Conservation (phyloP, 805 yeast genomes). For the Zygoascus flipseniorum region DNA sequence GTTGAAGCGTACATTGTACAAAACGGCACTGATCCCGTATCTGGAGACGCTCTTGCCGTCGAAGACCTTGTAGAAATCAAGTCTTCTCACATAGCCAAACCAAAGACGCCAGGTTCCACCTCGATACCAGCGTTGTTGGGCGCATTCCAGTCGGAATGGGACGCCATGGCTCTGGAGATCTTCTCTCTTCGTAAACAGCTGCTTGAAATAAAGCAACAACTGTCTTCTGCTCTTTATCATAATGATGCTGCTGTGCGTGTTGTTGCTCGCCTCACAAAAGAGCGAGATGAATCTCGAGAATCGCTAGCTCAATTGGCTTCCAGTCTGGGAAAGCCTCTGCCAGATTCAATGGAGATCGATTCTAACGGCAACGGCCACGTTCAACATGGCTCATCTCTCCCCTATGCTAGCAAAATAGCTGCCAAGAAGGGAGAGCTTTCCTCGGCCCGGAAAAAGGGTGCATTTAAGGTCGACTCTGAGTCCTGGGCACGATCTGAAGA, state of each 20-base stretch:
- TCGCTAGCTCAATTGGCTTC: conserved; percentile 48
- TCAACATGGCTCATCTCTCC: conserved; percentile 1
- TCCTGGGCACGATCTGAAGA: conserved; percentile 6
- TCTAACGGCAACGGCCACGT: conserved; percentile 2
- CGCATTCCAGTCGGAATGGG: conserved; percentile 84
- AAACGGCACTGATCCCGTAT: conserved; percentile 68
- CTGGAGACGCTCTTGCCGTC: conserved; percentile 47
- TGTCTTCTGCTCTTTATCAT: conserved; percentile 69
- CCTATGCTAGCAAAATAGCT: conserved; percentile 3
- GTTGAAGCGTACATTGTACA: conserved; percentile 55
- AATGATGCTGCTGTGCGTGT: conserved; percentile 89
- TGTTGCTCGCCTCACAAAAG: conserved; percentile 64
- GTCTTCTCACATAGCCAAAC: conserved; percentile 26
- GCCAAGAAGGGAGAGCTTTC: conserved; percentile 8
- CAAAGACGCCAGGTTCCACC: conserved; percentile 40
- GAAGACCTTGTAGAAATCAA: conserved; percentile 50
- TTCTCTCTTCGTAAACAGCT: conserved; percentile 70
- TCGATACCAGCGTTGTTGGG: conserved; percentile 75
- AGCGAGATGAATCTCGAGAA: conserved; percentile 62
- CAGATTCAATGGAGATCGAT: conserved; percentile 1
- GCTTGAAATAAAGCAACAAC: conserved; percentile 54
- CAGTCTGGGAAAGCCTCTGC: conserved; percentile 12
- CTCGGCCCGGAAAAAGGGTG: conserved; percentile 9
- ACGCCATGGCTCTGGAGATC: conserved; percentile 71
- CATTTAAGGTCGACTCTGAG: conserved; percentile 5